Evolutionary conservation across 2,329 filamentous ascomycete genomes (phyloP).

Genomic region (Aspergillus tanneri): DNA sequence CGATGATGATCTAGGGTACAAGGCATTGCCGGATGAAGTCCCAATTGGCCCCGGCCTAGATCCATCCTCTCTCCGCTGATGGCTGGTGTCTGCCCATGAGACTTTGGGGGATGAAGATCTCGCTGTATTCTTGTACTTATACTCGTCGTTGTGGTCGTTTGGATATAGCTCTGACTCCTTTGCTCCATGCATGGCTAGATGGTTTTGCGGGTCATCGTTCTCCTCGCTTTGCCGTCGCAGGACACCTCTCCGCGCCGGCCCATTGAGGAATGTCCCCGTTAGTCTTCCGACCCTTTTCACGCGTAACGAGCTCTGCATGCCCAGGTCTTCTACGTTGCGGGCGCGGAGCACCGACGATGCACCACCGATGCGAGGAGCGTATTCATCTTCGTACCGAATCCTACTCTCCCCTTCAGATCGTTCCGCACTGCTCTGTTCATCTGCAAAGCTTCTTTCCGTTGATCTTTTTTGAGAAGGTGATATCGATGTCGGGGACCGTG

Average conservation of each 20-base stretch:
- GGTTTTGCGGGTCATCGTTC: slow-evolving; percentile 48
- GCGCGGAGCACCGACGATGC: slow-evolving; percentile 40
- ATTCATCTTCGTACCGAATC: slow-evolving; percentile 36
- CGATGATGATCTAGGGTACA: slow-evolving; percentile 36
- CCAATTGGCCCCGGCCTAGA: slow-evolving; percentile 24
- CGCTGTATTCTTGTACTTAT: slow-evolving; percentile 22
- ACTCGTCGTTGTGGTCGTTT: slow-evolving; percentile 29
- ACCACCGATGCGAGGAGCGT: slow-evolving; percentile 30
- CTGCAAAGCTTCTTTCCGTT: slow-evolving; percentile 28
- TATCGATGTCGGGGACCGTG: slow-evolving; percentile 41
- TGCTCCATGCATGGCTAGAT: slow-evolving; percentile 27
- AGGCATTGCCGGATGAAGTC: slow-evolving; percentile 24
- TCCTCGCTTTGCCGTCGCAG: slow-evolving; percentile 63
- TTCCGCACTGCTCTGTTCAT: slow-evolving; percentile 36
- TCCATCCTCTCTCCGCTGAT: slow-evolving; percentile 23
- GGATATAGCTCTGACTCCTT: slow-evolving; percentile 30
- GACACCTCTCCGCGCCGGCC: slow-evolving; percentile 73
- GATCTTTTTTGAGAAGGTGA: slow-evolving; percentile 38
- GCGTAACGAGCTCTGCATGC: slow-evolving; percentile 70
- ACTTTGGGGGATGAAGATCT: slow-evolving; percentile 38
- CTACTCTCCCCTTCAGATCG: slow-evolving; percentile 36
- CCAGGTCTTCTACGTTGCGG: slow-evolving; percentile 61
- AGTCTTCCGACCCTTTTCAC: slow-evolving; percentile 74
- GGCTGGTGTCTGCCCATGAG: slow-evolving; percentile 38
- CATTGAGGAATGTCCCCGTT: slow-evolving; percentile 74